Conservation (phyloP, 768 basidiomycete species). For the Scleroderma bovista region DNA sequence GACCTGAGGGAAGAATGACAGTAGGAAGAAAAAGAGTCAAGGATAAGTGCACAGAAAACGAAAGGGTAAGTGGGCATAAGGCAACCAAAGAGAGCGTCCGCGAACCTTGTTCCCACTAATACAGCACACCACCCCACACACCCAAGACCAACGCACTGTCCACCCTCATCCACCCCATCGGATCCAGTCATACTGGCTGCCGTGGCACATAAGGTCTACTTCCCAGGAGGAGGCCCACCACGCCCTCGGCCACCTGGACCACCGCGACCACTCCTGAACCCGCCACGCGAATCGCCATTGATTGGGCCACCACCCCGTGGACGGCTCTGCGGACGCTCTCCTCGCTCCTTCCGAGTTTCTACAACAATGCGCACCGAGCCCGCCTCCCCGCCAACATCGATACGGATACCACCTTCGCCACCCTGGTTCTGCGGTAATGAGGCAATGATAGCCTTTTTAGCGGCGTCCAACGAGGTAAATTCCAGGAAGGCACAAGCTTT, state of each 20-base stretch:
- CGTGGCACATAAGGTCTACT: constrained; percentile 15
- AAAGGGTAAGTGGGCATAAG: constrained; percentile 13
- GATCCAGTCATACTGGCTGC: not conserved
- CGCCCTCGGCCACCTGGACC: constrained; percentile 39
- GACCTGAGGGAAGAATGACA: constrained; percentile 6
- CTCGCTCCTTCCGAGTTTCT: constrained; percentile 89
- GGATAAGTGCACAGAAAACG: constrained; percentile 1
- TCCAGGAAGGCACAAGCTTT: constrained; percentile 97
- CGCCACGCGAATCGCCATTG: constrained; percentile 43
- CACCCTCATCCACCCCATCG: not conserved
- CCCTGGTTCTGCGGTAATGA: constrained; percentile 63
- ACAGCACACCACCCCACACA: not conserved
- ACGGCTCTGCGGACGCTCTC: constrained; percentile 64
- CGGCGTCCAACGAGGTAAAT: constrained; percentile 70
- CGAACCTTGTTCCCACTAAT: not conserved
- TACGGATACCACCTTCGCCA: constrained; percentile 84
- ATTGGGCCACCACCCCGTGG: constrained; percentile 57
- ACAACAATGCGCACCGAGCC: constrained; percentile 58
- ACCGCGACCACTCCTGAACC: constrained; percentile 43
- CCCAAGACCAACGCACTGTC: not conserved
- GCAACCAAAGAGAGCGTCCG: constrained; percentile 9
- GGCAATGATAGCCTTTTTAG: constrained; percentile 78
- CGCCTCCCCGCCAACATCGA: constrained; percentile 58
- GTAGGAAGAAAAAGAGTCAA: constrained; percentile 8
- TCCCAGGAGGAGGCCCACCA: constrained; percentile 26